Evolutionary conservation across 1,139 yeast genomes (phyloP).

Genomic region (Hanseniaspora uvarum): DNA sequence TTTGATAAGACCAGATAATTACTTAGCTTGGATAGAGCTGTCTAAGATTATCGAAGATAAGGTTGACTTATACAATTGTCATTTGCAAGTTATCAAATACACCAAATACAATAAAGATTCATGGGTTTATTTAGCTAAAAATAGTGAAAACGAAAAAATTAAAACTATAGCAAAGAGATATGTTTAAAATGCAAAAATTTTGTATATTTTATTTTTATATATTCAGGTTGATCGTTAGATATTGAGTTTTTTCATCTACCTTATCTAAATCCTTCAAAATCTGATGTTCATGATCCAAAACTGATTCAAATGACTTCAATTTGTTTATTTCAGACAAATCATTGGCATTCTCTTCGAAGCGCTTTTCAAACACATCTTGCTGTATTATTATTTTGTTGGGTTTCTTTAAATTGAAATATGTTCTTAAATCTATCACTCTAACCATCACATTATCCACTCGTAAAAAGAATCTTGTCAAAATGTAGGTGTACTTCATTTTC

Average conservation of each 20-base stretch:
- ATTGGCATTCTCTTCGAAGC: not conserved
- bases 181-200: not conserved
- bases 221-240: not conserved
- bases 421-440: slow-evolving; percentile 72
- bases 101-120: slow-evolving; percentile 12
- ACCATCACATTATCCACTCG: slow-evolving; percentile 84
- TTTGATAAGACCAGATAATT: slow-evolving; percentile 59
- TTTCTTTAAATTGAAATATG: slow-evolving; percentile 57
- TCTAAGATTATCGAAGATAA: not conserved
- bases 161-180: not conserved
- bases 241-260: not conserved
- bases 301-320: slow-evolving; percentile 11
- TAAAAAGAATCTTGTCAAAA: slow-evolving; percentile 67
- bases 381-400: slow-evolving; percentile 9
- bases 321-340: not conserved
- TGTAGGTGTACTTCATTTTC: slow-evolving; percentile 29
- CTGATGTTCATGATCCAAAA: slow-evolving; percentile 4
- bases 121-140: slow-evolving; percentile 7
- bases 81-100: slow-evolving; percentile 9
- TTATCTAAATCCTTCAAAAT: not conserved
- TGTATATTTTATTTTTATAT: not conserved
- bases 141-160: not conserved
- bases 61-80: not conserved
- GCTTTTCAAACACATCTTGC: not conserved
- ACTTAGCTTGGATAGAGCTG: slow-evolving; percentile 43